phyloP scores from a whole-genome alignment of 768 basidiomycete species.

The Porphyrellus cyaneotinctus region DNA sequence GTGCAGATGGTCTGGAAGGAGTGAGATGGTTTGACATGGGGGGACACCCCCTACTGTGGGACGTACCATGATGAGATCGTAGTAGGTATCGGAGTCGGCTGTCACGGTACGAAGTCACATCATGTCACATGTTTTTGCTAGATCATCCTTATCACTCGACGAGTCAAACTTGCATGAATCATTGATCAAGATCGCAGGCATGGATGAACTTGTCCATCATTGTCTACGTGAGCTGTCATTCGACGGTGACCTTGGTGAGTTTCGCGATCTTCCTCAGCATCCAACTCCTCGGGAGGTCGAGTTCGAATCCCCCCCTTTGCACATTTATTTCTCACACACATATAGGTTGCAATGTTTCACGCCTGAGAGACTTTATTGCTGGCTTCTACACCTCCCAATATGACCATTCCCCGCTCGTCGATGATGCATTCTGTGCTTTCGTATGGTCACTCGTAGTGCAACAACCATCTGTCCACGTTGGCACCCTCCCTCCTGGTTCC shows the following conservation, averaged over 20 bases:
- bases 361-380: slow-evolving; percentile 63
- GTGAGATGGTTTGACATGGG: background rate
- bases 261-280: background rate
- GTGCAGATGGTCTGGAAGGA: slow-evolving; percentile 54
- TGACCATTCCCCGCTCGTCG: slow-evolving; percentile 51
- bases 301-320: slow-evolving; percentile 44
- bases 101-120: slow-evolving; percentile 3
- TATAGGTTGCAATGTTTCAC: slow-evolving; percentile 71
- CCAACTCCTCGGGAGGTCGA: slow-evolving; percentile 14
- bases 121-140: slow-evolving; percentile 8
- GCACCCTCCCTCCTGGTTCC: slow-evolving; percentile 55
- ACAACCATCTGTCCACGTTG: slow-evolving; percentile 74
- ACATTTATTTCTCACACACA: slow-evolving; percentile 23
- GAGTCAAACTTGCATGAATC: too few species aligned
- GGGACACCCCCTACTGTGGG: too few species aligned
- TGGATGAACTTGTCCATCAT: slow-evolving; percentile 85
- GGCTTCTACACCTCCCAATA: slow-evolving; percentile 53
- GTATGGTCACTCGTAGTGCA: slow-evolving; percentile 78
- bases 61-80: too few species aligned
- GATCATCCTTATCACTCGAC: slow-evolving; percentile 6
- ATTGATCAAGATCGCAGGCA: too few species aligned
- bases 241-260: slow-evolving; percentile 86
- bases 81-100: background rate
- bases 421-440: slow-evolving; percentile 74
- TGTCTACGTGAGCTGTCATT: slow-evolving; percentile 85